Evolutionary conservation across 352 stramenopile genomes (phyloP), one percentile per base, ranked within the genome.

Genomic region (Phytophthora kernoviae): DNA sequence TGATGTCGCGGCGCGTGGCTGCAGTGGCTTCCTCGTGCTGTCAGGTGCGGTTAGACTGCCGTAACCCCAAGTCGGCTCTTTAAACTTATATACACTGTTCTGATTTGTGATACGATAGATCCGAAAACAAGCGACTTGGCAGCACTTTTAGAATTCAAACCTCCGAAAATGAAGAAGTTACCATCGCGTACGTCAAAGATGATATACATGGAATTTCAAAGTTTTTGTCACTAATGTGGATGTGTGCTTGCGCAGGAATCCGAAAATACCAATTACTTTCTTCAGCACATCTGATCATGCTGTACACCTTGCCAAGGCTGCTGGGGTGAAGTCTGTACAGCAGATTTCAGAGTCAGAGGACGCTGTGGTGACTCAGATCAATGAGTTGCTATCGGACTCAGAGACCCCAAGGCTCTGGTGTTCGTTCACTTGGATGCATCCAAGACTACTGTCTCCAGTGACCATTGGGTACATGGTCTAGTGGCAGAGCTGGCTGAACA

Each of bases 241-340:
- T 39, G 33, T 30, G 33, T 39, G 33, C 33, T 39, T 39, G 9
- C 14, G 4, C 26, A 93, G 83, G 44, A 90, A 79, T 45, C 77
- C 75, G 7, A 81, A 79, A 53, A 69, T 90, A 54, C 81, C 84
- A 4, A 66, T 88, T 50, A 70, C 71, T 7, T 80, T 91, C 32
- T 88, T 86, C 58, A 88, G 73, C 39, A 44, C 70, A 12, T 88
- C 73, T 1, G 22, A 65, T 17, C 56, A 53, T 14, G 58, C 75
- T 15, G 60, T 74, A 41, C 40, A 67, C 11, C n/a, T 73, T 22
- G 73, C 62, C 5, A 70, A 75, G n/a, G 34, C 42, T 5, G 51
- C 75, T 10, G 70, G 74, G 22, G 53, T 89, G 10, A n/a, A 44
- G 11, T 44, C 65, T 0, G 77, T 90, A 6, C 55, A 74, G 14